A percentile compares a stretch with the other conserved stretches of the same genome.
phyloP scores from a whole-genome alignment of 176 grass and related monocot species.

The Melocanna baccifera region DNA sequence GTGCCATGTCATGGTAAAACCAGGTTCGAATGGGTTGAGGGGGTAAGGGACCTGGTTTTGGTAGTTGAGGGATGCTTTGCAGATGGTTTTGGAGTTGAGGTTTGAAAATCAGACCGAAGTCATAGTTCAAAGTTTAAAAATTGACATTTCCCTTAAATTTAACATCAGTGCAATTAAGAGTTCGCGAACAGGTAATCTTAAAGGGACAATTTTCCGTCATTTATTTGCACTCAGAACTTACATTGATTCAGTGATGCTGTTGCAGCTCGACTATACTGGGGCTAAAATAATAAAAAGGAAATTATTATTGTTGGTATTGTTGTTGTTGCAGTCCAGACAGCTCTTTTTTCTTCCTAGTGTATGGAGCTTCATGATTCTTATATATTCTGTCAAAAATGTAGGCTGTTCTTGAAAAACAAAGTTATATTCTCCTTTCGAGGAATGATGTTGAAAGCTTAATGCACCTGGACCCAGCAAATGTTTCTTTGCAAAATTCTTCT shows the following conservation, averaged over 20 bases:
- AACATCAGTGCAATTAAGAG: background rate
- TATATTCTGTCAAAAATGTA: slow-evolving; percentile 46
- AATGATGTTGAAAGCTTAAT: slow-evolving; percentile 96
- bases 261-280: slow-evolving; percentile 11
- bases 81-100: too few species aligned
- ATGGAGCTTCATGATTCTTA: slow-evolving; percentile 10
- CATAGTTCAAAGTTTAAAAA: too few species aligned
- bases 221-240: background rate
- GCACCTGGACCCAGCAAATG: slow-evolving; percentile 74
- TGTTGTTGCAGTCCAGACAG: background rate
- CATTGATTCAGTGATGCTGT: background rate
- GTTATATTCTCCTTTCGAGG: slow-evolving; percentile 90
- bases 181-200: background rate
- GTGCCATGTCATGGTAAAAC: too few species aligned
- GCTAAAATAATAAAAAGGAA: slow-evolving; percentile 8
- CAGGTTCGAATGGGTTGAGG: too few species aligned
- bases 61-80: too few species aligned
- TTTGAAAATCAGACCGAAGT: too few species aligned
- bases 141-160: background rate
- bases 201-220: background rate
- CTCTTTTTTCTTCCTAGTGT: background rate
- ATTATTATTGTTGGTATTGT: background rate
- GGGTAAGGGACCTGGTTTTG: too few species aligned
- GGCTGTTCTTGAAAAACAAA: slow-evolving; percentile 97
- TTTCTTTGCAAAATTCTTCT: slow-evolving; percentile 57